Evolutionary conservation across 177 flowering plant genomes (phyloP).

Genomic region (Vitis hybrid): DNA sequence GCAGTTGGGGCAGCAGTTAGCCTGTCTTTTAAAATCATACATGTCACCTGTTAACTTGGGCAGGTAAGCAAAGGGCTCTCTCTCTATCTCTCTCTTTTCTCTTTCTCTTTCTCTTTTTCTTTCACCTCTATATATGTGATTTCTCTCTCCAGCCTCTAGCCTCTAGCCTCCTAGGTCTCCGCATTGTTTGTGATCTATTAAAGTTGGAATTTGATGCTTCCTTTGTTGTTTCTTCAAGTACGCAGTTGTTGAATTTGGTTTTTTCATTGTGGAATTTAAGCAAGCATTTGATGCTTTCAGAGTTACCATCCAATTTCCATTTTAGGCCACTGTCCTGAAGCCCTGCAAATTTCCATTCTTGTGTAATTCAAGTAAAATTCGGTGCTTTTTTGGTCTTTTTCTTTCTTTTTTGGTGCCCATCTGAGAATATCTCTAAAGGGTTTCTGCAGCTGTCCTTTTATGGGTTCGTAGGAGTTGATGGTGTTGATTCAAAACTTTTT

Average conservation of each 20-base stretch:
- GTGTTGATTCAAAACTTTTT: slow-evolving; percentile 26
- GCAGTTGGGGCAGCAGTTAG: slow-evolving; percentile 80
- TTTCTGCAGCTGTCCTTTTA: slow-evolving; percentile 25
- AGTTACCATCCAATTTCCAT: slow-evolving; percentile 23
- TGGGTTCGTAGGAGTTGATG: slow-evolving; percentile 21
- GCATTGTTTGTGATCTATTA: slow-evolving; percentile 31
- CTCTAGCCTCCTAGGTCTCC: slow-evolving; percentile 10
- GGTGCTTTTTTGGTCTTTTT: slow-evolving; percentile 32
- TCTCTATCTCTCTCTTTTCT: slow-evolving; percentile 11
- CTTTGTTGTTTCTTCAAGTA: slow-evolving; percentile 42
- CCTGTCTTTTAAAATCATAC: slow-evolving; percentile 59
- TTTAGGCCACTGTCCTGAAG: slow-evolving; percentile 21
- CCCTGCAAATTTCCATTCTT: slow-evolving; percentile 27
- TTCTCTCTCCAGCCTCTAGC: slow-evolving; percentile 17
- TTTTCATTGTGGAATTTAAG: slow-evolving; percentile 27
- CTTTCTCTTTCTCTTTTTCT: slow-evolving; percentile 7
- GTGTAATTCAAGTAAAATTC: slow-evolving; percentile 37
- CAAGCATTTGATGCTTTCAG: slow-evolving; percentile 51
- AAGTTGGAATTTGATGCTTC: slow-evolving; percentile 39
- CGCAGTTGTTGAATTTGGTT: slow-evolving; percentile 47
- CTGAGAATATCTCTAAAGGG: slow-evolving; percentile 39
- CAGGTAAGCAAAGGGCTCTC: slow-evolving; percentile 43
- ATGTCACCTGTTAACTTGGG: slow-evolving; percentile 48
- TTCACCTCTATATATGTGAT: slow-evolving; percentile 16
- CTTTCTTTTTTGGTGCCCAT: slow-evolving; percentile 21